Conservation (phyloP, 2,329 filamentous ascomycete species). For the Cladophialophora yegresii region DNA sequence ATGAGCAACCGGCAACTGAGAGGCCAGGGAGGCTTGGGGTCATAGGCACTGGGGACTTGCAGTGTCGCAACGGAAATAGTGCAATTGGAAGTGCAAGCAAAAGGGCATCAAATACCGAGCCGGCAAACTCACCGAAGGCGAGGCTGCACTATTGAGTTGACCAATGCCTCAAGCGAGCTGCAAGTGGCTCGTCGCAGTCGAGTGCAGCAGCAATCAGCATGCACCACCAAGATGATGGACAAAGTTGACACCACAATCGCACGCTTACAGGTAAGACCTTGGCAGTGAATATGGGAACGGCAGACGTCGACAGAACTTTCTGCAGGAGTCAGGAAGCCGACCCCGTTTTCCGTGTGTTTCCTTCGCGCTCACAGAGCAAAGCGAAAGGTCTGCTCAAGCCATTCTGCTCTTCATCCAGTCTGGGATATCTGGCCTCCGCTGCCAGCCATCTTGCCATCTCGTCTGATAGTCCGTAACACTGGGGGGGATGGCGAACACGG, state of each 20-base stretch:
- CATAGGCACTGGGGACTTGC: neutral
- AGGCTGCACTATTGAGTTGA: neutral
- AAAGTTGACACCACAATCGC: neutral
- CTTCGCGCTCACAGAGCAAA: neutral
- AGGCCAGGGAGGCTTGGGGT: neutral
- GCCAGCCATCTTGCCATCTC: constrained; percentile 64
- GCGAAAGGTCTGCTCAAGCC: neutral
- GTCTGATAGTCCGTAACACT: constrained; percentile 55
- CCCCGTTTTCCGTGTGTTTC: neutral
- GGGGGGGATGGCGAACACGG: constrained; percentile 69
- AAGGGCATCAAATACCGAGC: neutral
- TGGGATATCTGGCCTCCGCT: constrained; percentile 59
- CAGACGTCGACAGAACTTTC: neutral
- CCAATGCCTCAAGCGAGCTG: neutral
- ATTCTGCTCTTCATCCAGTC: constrained; percentile 49
- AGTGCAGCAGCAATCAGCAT: neutral
- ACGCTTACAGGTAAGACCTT: neutral
- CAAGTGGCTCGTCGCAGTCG: neutral
- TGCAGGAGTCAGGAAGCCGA: neutral
- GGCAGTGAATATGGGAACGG: neutral
- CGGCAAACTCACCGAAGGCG: neutral
- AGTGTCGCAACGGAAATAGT: neutral
- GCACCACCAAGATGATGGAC: neutral
- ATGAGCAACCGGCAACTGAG: neutral
- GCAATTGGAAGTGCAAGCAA: neutral